phyloP scores from a whole-genome alignment of 495 filamentous ascomycete genomes.

The Neurospora africana region DNA sequence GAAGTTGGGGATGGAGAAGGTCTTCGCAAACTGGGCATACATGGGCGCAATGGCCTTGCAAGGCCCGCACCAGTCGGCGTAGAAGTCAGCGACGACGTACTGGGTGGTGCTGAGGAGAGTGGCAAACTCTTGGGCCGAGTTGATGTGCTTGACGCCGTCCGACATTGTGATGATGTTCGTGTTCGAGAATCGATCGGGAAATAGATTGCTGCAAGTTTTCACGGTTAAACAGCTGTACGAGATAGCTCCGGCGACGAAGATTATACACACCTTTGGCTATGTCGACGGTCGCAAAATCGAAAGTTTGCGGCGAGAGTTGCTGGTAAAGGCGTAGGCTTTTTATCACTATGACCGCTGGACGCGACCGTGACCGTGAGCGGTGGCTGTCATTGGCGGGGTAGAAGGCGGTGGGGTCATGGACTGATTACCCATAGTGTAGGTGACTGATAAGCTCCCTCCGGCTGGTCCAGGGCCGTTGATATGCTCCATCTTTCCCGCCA shows the following conservation, averaged over 20 bases:
- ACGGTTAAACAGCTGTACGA: background rate
- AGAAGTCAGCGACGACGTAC: slow-evolving; percentile 43
- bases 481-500: background rate
- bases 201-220: background rate
- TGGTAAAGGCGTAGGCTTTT: background rate
- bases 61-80: slow-evolving; percentile 58
- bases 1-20: slow-evolving; percentile 34
- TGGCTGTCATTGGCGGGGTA: background rate
- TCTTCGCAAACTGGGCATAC: slow-evolving; percentile 41
- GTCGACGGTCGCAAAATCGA: background rate
- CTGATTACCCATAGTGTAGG: background rate
- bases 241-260: background rate
- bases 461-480: background rate
- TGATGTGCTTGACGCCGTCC: slow-evolving; percentile 23
- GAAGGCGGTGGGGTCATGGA: background rate
- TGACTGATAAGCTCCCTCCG: background rate
- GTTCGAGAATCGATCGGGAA: background rate
- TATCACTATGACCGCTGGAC: background rate
- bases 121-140: slow-evolving; percentile 27
- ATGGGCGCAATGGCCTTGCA: slow-evolving; percentile 56
- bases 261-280: background rate
- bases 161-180: slow-evolving; percentile 9
- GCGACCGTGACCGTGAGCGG: background rate
- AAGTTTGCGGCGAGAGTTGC: background rate
- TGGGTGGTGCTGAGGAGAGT: slow-evolving; percentile 28